A percentile compares a stretch with the other conserved stretches of the same genome.
Conservation (phyloP, 108 stramenopile species). For the Skeletonema tropicum region DNA sequence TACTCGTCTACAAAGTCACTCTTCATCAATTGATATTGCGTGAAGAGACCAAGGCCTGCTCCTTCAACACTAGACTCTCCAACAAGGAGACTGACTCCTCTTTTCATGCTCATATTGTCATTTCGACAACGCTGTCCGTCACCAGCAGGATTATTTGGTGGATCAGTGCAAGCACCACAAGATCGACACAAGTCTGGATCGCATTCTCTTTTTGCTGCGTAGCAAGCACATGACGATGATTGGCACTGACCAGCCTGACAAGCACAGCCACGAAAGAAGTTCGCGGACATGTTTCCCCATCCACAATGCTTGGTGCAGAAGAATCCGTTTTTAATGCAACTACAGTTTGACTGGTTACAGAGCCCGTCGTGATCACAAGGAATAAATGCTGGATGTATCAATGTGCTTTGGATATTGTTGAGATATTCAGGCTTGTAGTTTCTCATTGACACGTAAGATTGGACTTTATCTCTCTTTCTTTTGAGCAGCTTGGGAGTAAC, state of each 20-base stretch:
- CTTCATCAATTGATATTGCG: constrained; percentile 63
- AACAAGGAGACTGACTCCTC: constrained; percentile 64
- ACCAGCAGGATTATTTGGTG: constrained; percentile 49
- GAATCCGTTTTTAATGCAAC: constrained; percentile 64
- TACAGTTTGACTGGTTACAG: constrained; percentile 67
- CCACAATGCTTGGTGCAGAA: constrained; percentile 85
- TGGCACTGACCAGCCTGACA: constrained; percentile 64
- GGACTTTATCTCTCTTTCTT: constrained; percentile 21
- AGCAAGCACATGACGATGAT: constrained; percentile 72
- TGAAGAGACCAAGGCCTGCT: constrained; percentile 88
- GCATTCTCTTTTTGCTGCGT: constrained; percentile 79
- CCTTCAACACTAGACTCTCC: constrained; percentile 61
- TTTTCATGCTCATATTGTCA: constrained; percentile 71
- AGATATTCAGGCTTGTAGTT: constrained; percentile 57
- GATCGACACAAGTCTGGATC: constrained; percentile 83
- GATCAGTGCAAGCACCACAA: constrained; percentile 71
- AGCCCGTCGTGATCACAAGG: constrained; percentile 77
- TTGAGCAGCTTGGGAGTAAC: constrained; percentile 19
- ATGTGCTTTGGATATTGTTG: constrained; percentile 38
- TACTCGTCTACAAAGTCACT: constrained; percentile 88
- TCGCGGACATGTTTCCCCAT: constrained; percentile 58
- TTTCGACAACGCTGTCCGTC: constrained; percentile 68
- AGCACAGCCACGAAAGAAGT: constrained; percentile 79
- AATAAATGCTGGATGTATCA: constrained; percentile 55
- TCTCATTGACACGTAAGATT: constrained; percentile 39